Conservation (phyloP, 2,329 filamentous ascomycete species). For the Claviceps monticola region DNA sequence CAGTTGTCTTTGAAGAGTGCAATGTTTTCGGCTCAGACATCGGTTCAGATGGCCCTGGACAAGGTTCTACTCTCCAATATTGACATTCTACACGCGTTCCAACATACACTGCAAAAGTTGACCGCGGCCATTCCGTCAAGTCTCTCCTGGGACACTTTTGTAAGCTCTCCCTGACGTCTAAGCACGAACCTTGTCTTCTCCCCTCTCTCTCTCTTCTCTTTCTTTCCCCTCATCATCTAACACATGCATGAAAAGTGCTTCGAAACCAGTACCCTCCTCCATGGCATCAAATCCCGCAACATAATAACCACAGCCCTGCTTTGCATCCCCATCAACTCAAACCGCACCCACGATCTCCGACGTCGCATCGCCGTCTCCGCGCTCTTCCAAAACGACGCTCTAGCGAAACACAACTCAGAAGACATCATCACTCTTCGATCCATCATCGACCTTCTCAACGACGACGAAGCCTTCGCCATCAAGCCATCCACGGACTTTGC, state of each 20-base stretch:
- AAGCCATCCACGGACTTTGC: conserved; percentile 50
- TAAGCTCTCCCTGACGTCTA: conserved; percentile 17
- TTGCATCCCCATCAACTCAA: conserved; percentile 40
- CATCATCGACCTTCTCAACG: conserved; percentile 31
- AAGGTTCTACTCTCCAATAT: conserved; percentile 30
- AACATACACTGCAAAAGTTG: conserved; percentile 30
- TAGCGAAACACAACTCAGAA: conserved; percentile 28
- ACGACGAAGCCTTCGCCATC: conserved; percentile 36
- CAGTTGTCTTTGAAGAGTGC: conserved; percentile 21
- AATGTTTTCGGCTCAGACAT: conserved; percentile 28
- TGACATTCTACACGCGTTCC: conserved; percentile 25
- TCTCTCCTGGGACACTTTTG: conserved; percentile 25
- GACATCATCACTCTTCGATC: conserved; percentile 26
- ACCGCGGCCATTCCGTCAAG: conserved; percentile 24
- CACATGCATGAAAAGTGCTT: conserved; percentile 28
- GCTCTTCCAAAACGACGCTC: conserved; percentile 37
- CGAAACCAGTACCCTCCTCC: conserved; percentile 32
- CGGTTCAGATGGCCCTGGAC: conserved; percentile 44
- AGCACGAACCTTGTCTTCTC: no score
- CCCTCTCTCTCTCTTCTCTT: neutral
- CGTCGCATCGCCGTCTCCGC: conserved; percentile 52
- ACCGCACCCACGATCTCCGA: conserved; percentile 43
- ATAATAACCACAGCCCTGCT: conserved; percentile 45
- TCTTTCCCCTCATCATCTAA: neutral
- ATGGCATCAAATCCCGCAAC: conserved; percentile 29